phyloP scores from a whole-genome alignment of 148 eudicot species.

The Nepenthes mirabilis region DNA sequence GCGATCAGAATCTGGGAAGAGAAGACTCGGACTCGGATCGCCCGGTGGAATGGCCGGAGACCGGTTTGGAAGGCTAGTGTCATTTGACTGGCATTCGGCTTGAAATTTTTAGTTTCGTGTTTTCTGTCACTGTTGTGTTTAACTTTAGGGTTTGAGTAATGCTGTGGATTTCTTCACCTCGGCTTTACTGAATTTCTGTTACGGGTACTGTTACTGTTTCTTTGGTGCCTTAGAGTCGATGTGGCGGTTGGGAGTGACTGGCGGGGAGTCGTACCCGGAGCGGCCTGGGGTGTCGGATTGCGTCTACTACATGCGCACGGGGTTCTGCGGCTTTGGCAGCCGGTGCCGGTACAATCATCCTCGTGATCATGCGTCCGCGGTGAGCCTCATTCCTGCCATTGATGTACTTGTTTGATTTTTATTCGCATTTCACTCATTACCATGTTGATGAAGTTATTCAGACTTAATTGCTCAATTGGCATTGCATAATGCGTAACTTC shows the following conservation, averaged over 20 bases:
- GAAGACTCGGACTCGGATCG: constrained; percentile 20
- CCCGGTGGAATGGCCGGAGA: constrained; percentile 21
- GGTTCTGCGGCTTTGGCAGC: constrained; percentile 10
- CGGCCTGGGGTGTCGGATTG: constrained; percentile 8
- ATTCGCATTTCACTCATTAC: not conserved
- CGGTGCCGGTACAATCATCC: constrained; percentile 14
- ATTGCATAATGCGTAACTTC: no score
- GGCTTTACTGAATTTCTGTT: not conserved
- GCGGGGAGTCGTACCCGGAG: constrained; percentile 10
- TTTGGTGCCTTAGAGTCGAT: constrained; percentile 7
- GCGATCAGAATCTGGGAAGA: constrained; percentile 13
- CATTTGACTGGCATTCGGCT: not conserved
- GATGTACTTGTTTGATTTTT: not conserved
- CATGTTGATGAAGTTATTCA: not conserved
- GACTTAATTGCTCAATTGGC: not conserved
- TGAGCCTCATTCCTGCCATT: not conserved
- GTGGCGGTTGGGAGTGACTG: constrained; percentile 2
- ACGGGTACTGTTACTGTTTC: not conserved
- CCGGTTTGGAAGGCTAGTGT: constrained; percentile 23
- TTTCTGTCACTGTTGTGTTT: not conserved
- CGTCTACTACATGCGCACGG: constrained; percentile 13
- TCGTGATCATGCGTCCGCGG: constrained; percentile 7
- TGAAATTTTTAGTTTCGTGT: not conserved
- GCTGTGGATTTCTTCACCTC: not conserved
- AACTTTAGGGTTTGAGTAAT: not conserved